Conservation (phyloP, 1,284 basidiomycete genomes). For the Mrakiaceae sp. region DNA sequence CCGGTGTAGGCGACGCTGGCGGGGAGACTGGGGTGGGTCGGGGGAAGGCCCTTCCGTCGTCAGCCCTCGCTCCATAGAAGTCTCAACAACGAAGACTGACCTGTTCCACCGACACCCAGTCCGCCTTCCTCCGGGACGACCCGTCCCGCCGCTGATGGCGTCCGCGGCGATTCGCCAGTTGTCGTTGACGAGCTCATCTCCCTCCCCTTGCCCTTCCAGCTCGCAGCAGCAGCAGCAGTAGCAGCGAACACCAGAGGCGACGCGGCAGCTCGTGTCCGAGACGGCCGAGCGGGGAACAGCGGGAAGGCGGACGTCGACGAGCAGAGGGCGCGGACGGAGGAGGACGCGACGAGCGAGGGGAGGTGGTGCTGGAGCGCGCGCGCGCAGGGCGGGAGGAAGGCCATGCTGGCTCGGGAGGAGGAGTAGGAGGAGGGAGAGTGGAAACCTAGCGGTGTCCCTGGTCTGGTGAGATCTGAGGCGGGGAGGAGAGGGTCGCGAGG, state of each 20-base stretch:
- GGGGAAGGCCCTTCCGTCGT: no score
- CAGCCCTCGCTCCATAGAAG: background rate
- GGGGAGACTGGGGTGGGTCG: background rate
- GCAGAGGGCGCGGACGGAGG: background rate
- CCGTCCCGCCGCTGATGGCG: background rate
- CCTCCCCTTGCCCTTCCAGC: constrained; percentile 9
- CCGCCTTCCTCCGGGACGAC: background rate
- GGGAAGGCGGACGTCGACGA: background rate
- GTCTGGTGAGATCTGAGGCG: no score
- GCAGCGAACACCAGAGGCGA: no score
- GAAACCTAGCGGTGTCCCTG: no score
- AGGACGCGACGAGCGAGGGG: background rate
- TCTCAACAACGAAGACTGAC: background rate
- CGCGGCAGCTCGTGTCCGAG: background rate
- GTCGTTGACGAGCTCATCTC: background rate
- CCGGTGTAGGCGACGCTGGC: background rate
- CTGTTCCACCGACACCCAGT: background rate
- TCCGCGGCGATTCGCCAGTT: background rate
- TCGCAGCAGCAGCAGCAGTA: background rate
- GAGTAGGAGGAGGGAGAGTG: background rate
- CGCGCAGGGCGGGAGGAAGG: background rate
- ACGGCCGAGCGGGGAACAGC: background rate
- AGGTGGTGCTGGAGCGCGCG: background rate
- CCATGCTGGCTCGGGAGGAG: background rate
- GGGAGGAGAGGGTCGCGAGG: no score